Evolutionary conservation across 2,329 filamentous ascomycete genomes (phyloP), one percentile per base, ranked within the genome.

Genomic region (Canariomyces notabilis): DNA sequence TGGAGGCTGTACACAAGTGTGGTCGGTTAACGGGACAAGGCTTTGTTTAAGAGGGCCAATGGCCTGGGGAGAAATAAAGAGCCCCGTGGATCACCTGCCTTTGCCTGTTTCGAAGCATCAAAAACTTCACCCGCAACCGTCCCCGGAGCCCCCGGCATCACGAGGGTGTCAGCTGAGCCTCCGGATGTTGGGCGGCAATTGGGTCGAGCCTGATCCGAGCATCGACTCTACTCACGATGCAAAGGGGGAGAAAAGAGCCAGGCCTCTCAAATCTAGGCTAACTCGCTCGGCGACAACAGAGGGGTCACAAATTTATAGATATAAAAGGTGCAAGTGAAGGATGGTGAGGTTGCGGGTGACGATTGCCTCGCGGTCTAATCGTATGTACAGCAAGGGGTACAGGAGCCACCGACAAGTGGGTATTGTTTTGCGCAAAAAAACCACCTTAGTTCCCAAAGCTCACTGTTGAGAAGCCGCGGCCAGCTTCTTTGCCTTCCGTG

Each of bases 401-500:
- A 54, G 42, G 50, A 48, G 49, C 48, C 46, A 53, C 48, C 41
- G 42, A 29, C 37, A 19, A 34, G 26, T 44, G 47, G 47, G 44
- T 48, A 50, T 51, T 48, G 33, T 43, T n/a, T n/a, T 44, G 31
- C 47, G 46, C 22, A 44, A 16, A 15, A 19, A 15, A 34, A 31
- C 42, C n/a, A 23, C 39, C 39, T 21, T 34, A 38, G 39, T 16
- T 12, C n/a, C n/a, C n/a, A n/a, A n/a, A n/a, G 22, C 14, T 48
- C 62, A 64, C 63, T 69, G 69, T 37, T 51, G 40, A 6, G 51
- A 40, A 49, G 65, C 62, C 40, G 54, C 50, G 3, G 67, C 68
- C 56, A 78, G 52, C 63, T 69, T 76, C 61, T 68, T 67, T 31
- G 66, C 67, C 65, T 80, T 80, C 54, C 72, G 68, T 57, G 74